These are phyloP conservation scores for Dissophora globulifera DNA, from an alignment of 192 early-diverging fungal genomes.

Conservation along the genomic window DNA sequence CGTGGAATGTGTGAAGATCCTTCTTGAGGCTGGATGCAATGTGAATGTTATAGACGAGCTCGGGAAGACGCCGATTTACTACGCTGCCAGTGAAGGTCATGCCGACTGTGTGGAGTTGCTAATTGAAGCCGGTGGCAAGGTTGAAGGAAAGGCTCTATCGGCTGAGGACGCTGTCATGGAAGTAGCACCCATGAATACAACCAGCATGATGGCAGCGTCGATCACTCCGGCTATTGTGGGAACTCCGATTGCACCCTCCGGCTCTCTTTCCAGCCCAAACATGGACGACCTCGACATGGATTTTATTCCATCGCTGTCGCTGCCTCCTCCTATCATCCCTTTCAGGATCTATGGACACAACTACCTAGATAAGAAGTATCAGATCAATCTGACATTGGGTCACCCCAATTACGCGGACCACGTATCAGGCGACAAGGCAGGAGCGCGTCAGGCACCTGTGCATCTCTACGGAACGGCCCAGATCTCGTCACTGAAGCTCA, in stretches of 20 bases:
- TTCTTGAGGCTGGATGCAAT: slow-evolving; percentile 82
- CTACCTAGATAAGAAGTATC: slow-evolving; percentile 90
- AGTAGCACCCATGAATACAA: slow-evolving; percentile 17
- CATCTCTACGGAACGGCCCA: slow-evolving; percentile 69
- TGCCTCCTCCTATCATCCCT: slow-evolving; percentile 98
- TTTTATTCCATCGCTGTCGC: slow-evolving; percentile 88
- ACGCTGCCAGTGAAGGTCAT: slow-evolving; percentile 94
- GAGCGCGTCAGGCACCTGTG: slow-evolving; percentile 59
- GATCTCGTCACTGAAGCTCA: slow-evolving; percentile 85
- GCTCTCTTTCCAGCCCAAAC: slow-evolving; percentile 23
- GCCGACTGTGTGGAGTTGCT: slow-evolving; percentile 82
- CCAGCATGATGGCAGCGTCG: slow-evolving; percentile 20
- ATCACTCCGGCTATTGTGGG: slow-evolving; percentile 20
- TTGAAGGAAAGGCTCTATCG: slow-evolving; percentile 23
- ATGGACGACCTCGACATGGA: slow-evolving; percentile 83
- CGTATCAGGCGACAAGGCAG: slow-evolving; percentile 17
- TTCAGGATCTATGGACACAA: slow-evolving; percentile 99
- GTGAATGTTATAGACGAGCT: slow-evolving; percentile 84
- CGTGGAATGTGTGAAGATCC: slow-evolving; percentile 77
- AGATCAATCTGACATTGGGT: slow-evolving; percentile 81
- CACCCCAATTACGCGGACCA: slow-evolving; percentile 55
- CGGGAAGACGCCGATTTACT: slow-evolving; percentile 85
- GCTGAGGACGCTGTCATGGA: slow-evolving; percentile 40
- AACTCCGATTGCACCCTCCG: slow-evolving; percentile 9
- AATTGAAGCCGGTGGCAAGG: slow-evolving; percentile 68